Evolutionary conservation across 2,329 filamentous ascomycete species (phyloP).

Genomic region (Sclerotinia minor): DNA sequence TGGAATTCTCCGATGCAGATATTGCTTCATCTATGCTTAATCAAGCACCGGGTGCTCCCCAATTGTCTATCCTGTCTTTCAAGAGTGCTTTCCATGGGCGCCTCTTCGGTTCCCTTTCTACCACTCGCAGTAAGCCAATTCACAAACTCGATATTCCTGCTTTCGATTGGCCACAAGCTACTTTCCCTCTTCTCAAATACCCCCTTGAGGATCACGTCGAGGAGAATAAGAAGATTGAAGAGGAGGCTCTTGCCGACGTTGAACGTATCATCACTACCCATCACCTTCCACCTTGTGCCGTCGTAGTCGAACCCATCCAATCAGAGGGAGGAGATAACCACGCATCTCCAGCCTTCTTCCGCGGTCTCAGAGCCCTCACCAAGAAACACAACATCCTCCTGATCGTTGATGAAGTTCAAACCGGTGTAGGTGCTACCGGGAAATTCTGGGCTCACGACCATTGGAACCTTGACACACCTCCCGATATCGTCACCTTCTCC

Average conservation of each 20-base stretch:
- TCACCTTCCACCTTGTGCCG: constrained; percentile 70
- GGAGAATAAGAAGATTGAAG: constrained; percentile 71
- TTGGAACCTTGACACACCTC: constrained; percentile 70
- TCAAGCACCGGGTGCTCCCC: constrained; percentile 68
- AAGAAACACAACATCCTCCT: constrained; percentile 68
- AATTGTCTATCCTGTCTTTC: constrained; percentile 78
- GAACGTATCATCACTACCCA: constrained; percentile 67
- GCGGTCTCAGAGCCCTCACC: constrained; percentile 69
- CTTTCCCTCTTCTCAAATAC: constrained; percentile 76
- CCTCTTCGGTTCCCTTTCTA: constrained; percentile 74
- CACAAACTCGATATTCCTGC: constrained; percentile 88
- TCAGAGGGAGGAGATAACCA: constrained; percentile 85
- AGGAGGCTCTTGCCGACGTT: constrained; percentile 70
- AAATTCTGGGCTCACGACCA: constrained; percentile 88
- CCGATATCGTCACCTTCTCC: constrained; percentile 85
- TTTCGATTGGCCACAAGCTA: constrained; percentile 83
- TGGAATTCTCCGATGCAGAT: constrained; percentile 71
- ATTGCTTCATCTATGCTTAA: constrained; percentile 69
- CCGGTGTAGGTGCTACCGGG: constrained; percentile 79
- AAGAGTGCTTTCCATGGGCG: constrained; percentile 77
- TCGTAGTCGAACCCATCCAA: constrained; percentile 79
- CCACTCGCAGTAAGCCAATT: constrained; percentile 78
- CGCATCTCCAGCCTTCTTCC: constrained; percentile 77
- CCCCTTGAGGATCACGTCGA: constrained; percentile 68
- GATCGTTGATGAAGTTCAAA: constrained; percentile 85